phyloP scores from a whole-genome alignment of 2,329 filamentous ascomycete species.

The Trichoderma sp. region DNA sequence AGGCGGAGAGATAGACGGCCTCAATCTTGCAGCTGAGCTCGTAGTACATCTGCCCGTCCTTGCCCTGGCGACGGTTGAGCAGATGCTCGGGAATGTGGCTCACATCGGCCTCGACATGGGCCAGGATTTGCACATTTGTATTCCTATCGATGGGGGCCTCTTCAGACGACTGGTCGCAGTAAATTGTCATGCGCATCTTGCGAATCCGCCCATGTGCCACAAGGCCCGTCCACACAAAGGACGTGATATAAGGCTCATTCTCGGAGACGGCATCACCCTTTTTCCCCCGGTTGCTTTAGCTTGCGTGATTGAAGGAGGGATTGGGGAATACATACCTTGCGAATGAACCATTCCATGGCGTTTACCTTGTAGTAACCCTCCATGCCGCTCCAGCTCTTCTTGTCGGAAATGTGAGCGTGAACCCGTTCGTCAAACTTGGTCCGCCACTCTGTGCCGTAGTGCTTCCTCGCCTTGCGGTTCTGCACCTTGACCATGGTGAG shows the following conservation, averaged over 20 bases:
- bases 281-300: background rate
- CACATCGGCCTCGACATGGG: slow-evolving; percentile 40
- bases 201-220: slow-evolving; percentile 34
- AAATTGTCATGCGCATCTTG: slow-evolving; percentile 37
- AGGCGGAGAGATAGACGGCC: slow-evolving; percentile 41
- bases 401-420: slow-evolving; percentile 32
- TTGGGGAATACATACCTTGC: slow-evolving; percentile 27
- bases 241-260: slow-evolving; percentile 36
- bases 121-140: slow-evolving; percentile 36
- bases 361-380: slow-evolving; percentile 38
- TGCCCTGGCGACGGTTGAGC: slow-evolving; percentile 33
- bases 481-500: slow-evolving; percentile 38
- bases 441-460: slow-evolving; percentile 41
- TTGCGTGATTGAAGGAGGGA: background rate
- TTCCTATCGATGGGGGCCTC: slow-evolving; percentile 37
- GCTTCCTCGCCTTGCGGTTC: slow-evolving; percentile 42
- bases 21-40: slow-evolving; percentile 40
- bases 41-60: slow-evolving; percentile 41
- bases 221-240: slow-evolving; percentile 32
- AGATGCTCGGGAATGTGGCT: slow-evolving; percentile 39
- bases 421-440: slow-evolving; percentile 31
- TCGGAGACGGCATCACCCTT: slow-evolving; percentile 40
- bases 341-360: slow-evolving; percentile 45
- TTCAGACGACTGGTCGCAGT: slow-evolving; percentile 31
- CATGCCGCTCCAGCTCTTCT: slow-evolving; percentile 37